Evolutionary conservation across 176 grass and related monocot species (phyloP).

Genomic region (Dendrocalamus sinicus): DNA sequence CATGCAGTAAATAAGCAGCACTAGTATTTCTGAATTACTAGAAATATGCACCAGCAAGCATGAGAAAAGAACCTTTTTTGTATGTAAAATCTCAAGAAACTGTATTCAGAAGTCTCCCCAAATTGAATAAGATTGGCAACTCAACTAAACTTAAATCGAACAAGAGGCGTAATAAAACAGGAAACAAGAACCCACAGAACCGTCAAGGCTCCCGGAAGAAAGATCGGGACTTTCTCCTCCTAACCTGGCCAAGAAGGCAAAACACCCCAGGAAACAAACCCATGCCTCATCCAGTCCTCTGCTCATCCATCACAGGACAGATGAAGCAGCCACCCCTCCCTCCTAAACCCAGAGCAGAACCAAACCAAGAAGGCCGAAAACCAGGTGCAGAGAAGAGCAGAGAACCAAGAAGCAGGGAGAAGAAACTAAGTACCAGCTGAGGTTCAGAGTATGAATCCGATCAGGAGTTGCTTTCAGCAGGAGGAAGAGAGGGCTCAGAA

Average conservation of each 20-base stretch:
- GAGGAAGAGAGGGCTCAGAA: conserved; percentile 35
- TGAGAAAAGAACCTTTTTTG: conserved; percentile 1
- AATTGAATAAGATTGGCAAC: conserved; percentile 7
- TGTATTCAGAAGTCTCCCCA: background rate
- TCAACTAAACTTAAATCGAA: conserved; percentile 1
- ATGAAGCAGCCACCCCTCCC: background rate
- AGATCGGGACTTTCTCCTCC: background rate
- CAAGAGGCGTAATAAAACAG: background rate
- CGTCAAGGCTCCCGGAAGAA: background rate
- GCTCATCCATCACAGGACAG: background rate
- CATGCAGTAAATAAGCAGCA: background rate
- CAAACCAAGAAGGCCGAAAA: conserved; percentile 16
- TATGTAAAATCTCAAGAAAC: background rate
- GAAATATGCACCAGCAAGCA: conserved; percentile 11
- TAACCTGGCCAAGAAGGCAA: conserved; percentile 29
- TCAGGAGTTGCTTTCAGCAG: conserved; percentile 58
- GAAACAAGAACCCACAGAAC: conserved; percentile 8
- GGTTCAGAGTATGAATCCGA: conserved; percentile 33
- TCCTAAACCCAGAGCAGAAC: background rate
- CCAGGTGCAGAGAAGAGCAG: conserved; percentile 3
- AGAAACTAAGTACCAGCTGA: conserved; percentile 45
- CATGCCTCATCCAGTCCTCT: conserved; percentile 24
- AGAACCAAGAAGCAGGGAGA: conserved; percentile 9
- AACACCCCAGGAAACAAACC: background rate
- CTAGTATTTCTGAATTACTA: background rate